phyloP scores from a whole-genome alignment of 1,139 yeast species.

The Suhomyces yuchorum region DNA sequence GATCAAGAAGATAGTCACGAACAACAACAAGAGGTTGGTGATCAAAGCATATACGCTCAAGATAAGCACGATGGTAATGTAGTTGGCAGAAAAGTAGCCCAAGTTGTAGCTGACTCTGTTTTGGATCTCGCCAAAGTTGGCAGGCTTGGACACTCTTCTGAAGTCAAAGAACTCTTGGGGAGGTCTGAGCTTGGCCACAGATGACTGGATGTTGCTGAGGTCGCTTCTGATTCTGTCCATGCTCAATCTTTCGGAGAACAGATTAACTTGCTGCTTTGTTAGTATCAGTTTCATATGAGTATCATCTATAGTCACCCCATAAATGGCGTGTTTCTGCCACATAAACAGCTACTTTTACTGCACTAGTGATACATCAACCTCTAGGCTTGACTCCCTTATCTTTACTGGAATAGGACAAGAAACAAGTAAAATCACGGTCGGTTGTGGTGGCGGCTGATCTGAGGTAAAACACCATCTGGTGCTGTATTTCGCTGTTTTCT shows the following conservation, averaged over 20 bases:
- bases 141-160: conserved; percentile 87
- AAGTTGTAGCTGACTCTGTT: conserved; percentile 84
- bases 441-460: not conserved
- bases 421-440: not conserved
- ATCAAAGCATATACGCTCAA: conserved; percentile 61
- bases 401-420: not conserved
- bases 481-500: not conserved
- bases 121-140: conserved; percentile 86
- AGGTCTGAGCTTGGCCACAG: conserved; percentile 75
- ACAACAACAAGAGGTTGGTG: conserved; percentile 80
- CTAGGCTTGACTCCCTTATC: not conserved
- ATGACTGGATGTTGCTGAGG: conserved; percentile 44
- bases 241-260: conserved; percentile 26
- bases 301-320: not conserved
- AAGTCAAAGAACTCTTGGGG: conserved; percentile 93
- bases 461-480: not conserved
- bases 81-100: conserved; percentile 86
- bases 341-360: not conserved
- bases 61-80: conserved; percentile 70
- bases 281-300: conserved; percentile 3
- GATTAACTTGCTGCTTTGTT: conserved; percentile 18
- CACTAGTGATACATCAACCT: not conserved
- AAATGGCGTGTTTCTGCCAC: not conserved
- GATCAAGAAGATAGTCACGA: conserved; percentile 69
- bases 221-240: conserved; percentile 27